These are phyloP conservation scores for Pelargonium exstipulatum DNA, from an alignment of 441 rosid species.

Conservation along the genomic window DNA sequence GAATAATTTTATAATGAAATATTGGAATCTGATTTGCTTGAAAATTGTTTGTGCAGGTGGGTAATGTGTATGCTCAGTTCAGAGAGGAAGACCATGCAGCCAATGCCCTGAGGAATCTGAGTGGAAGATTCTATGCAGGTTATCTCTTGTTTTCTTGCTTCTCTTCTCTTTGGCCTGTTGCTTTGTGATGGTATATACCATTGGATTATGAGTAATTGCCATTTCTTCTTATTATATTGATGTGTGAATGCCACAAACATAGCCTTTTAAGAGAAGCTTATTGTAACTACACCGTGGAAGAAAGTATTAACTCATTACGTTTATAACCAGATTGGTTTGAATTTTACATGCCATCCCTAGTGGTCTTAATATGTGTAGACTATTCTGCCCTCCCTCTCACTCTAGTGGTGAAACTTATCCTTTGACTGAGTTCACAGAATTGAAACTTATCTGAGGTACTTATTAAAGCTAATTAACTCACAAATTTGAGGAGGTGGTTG, in stretches of 20 bases:
- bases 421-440: background rate
- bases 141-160: background rate
- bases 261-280: background rate
- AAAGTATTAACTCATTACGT: background rate
- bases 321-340: background rate
- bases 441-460: background rate
- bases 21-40: no score
- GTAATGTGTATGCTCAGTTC: constrained; percentile 52
- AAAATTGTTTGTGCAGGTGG: constrained; percentile 17
- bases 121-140: constrained; percentile 42
- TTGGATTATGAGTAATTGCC: no score
- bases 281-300: no score
- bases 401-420: background rate
- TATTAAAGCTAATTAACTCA: no score
- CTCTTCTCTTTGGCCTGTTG: no score
- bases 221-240: no score
- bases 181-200: no score
- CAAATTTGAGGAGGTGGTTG: no score
- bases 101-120: constrained; percentile 31
- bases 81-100: constrained; percentile 51
- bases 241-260: background rate
- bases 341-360: background rate
- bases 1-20: no score
- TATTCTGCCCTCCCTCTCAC: background rate
- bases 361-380: background rate